Evolutionary conservation across 495 filamentous ascomycete species (phyloP).

Genomic region (Chaetomium cochliodes): DNA sequence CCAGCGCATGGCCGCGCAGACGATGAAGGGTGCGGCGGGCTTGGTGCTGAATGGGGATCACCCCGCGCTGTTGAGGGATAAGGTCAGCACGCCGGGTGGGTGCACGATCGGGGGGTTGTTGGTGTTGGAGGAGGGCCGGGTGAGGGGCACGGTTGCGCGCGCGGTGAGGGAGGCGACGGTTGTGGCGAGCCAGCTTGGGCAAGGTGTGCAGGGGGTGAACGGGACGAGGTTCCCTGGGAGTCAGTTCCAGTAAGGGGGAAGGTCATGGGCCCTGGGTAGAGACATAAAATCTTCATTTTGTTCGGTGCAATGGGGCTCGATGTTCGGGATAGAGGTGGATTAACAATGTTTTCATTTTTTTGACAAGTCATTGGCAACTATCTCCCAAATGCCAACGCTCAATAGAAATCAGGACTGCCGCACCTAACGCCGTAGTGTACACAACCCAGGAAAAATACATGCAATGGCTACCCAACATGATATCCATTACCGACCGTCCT

Average conservation of each 20-base stretch:
- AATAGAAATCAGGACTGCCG: background rate
- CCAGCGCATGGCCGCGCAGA: conserved; percentile 77
- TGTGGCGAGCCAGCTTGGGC: conserved; percentile 69
- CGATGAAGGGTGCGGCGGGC: conserved; percentile 67
- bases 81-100: conserved; percentile 75
- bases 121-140: conserved; percentile 72
- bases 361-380: background rate
- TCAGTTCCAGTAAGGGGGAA: conserved; percentile 22
- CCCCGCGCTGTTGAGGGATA: conserved; percentile 72
- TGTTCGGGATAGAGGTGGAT: background rate
- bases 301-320: background rate
- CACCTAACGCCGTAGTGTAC: conserved; percentile 20
- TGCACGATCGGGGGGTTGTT: conserved; percentile 76
- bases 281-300: background rate
- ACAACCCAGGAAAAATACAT: conserved; percentile 7
- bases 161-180: conserved; percentile 77
- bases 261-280: background rate
- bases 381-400: background rate
- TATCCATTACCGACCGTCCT: background rate
- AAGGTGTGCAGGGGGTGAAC: conserved; percentile 50
- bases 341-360: background rate
- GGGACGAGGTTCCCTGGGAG: conserved; percentile 35
- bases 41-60: conserved; percentile 72
- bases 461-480: conserved; percentile 1
- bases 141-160: conserved; percentile 66